Conservation (phyloP, 331 rosid species). For the Dryas integrifolia region DNA sequence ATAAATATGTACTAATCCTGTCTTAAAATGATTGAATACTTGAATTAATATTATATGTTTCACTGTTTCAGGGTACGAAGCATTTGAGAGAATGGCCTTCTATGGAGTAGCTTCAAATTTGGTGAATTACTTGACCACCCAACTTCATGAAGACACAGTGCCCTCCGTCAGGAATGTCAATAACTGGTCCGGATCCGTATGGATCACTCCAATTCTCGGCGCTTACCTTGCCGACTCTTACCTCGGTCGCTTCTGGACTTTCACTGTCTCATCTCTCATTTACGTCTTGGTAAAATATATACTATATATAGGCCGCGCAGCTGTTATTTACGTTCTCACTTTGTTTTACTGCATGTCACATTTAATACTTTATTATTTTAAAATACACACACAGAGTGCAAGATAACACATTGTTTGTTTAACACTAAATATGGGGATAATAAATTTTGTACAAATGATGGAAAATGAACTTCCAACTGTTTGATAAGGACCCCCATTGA, state of each 20-base stretch:
- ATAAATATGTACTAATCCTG: background rate
- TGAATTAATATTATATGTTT: background rate
- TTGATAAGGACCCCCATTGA: slow-evolving; percentile 7
- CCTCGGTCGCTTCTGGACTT: slow-evolving; percentile 96
- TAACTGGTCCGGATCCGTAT: slow-evolving; percentile 89
- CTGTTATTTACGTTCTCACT: too few species aligned
- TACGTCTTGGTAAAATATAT: slow-evolving; percentile 65
- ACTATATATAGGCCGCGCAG: background rate
- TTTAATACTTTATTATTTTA: background rate
- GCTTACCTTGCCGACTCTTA: slow-evolving; percentile 83
- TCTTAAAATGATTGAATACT: too few species aligned
- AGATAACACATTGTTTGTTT: too few species aligned
- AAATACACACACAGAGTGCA: too few species aligned
- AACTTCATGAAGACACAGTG: slow-evolving; percentile 88
- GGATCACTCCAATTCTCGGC: slow-evolving; percentile 93
- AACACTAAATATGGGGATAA: background rate
- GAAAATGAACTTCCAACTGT: slow-evolving; percentile 25
- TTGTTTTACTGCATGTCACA: background rate
- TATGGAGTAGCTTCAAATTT: slow-evolving; percentile 88
- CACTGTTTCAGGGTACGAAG: slow-evolving; percentile 74
- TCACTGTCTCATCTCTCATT: slow-evolving; percentile 74
- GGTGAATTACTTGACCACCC: slow-evolving; percentile 77
- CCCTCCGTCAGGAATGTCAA: slow-evolving; percentile 91
- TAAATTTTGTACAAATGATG: background rate
- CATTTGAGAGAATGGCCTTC: slow-evolving; percentile 98